These are phyloP conservation scores for Coelastrella sp. DNA, from an alignment of 139 green algal genomes.

Conservation along the genomic window DNA sequence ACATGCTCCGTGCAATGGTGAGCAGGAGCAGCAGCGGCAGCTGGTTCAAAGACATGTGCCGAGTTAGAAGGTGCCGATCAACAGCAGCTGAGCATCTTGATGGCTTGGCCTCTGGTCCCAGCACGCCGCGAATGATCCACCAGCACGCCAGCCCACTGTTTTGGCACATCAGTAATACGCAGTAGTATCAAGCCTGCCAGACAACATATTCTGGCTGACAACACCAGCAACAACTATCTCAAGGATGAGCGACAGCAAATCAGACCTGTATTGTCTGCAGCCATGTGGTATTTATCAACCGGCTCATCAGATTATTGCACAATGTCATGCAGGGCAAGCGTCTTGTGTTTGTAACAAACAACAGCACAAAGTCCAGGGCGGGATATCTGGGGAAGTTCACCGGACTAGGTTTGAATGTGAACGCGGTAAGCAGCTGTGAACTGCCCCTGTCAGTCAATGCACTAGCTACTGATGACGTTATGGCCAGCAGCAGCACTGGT, in stretches of 20 bases:
- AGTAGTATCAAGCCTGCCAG: too few relatives aligned
- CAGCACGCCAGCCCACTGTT: too few relatives aligned
- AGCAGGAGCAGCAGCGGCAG: not conserved
- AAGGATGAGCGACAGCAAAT: too few relatives aligned
- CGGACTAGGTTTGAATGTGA: conserved; percentile 89
- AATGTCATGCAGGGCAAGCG: conserved; percentile 89
- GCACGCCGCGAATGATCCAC: too few relatives aligned
- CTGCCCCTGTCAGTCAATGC: not conserved
- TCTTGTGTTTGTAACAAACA: conserved; percentile 99
- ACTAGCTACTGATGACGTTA: not conserved
- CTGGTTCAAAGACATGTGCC: too few relatives aligned
- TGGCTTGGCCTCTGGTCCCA: not conserved
- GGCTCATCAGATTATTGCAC: not conserved
- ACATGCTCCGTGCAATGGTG: conserved; percentile 88
- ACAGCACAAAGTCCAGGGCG: conserved; percentile 97
- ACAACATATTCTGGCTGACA: too few relatives aligned
- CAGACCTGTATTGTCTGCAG: too few relatives aligned
- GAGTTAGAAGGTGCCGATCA: too few relatives aligned
- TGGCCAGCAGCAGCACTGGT: conserved; percentile 1
- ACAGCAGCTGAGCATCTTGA: not conserved
- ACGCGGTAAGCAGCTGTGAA: conserved; percentile 61
- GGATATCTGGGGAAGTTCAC: conserved; percentile 98
- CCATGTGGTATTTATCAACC: too few relatives aligned
- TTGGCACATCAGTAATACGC: too few relatives aligned
- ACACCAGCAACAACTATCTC: too few relatives aligned